Evolutionary conservation across 345 rosid species (phyloP).

Genomic region (Trapa incisa): DNA sequence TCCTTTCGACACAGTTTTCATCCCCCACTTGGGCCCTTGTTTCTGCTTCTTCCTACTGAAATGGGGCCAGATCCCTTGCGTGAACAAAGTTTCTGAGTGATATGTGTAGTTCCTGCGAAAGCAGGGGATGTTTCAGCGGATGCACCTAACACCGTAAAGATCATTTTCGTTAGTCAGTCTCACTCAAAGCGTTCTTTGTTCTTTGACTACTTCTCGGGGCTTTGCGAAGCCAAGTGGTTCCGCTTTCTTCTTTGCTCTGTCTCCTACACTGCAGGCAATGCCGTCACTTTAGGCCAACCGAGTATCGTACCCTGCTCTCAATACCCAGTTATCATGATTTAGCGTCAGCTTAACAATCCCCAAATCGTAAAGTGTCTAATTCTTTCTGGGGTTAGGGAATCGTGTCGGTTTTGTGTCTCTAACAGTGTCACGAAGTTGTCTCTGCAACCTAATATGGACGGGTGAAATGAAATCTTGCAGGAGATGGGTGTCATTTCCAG

Average conservation of each 20-base stretch:
- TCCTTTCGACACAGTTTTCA: conserved; percentile 8
- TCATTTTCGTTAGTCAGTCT: neutral
- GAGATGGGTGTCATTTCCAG: conserved; percentile 86
- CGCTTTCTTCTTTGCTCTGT: neutral
- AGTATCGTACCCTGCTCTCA: neutral
- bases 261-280: neutral
- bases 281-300: neutral
- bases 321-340: neutral
- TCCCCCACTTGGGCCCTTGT: neutral
- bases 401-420: neutral
- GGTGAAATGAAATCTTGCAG: conserved; percentile 19
- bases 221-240: neutral
- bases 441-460: no score
- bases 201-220: neutral
- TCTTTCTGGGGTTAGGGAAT: neutral
- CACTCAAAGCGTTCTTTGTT: neutral
- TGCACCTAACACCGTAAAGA: neutral
- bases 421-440: neutral
- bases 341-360: neutral
- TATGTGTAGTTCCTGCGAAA: neutral
- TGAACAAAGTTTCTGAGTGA: neutral
- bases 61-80: neutral
- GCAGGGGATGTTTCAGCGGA: neutral
- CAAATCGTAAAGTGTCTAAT: neutral
- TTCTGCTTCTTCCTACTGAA: neutral